Conservation (phyloP, 768 basidiomycete species). For the Mycena albidolilacea region DNA sequence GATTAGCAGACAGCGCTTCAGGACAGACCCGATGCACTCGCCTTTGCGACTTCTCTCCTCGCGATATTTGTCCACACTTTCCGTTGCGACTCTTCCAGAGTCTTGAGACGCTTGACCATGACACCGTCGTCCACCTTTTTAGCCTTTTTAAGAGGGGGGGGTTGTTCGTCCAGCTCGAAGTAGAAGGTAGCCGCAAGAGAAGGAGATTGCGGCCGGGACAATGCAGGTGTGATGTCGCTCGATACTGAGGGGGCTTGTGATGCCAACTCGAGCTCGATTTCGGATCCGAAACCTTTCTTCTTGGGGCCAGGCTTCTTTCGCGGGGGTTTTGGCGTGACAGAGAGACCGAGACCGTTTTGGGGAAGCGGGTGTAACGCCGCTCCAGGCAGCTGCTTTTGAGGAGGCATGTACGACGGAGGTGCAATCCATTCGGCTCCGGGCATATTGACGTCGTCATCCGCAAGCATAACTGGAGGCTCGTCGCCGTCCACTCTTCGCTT, state of each 20-base stretch:
- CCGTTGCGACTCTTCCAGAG: conserved; percentile 86
- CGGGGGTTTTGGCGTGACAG: conserved; percentile 63
- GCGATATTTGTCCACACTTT: conserved; percentile 95
- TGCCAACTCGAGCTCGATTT: conserved; percentile 64
- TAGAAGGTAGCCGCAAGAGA: conserved; percentile 74
- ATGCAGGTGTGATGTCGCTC: conserved; percentile 79
- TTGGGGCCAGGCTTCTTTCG: conserved; percentile 71
- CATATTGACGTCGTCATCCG: conserved; percentile 12
- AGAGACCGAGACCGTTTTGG: conserved; percentile 65
- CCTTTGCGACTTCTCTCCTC: conserved; percentile 87
- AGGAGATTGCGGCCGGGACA: conserved; percentile 82
- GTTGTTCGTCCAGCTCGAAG: conserved; percentile 73
- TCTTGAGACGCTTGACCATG: conserved; percentile 82
- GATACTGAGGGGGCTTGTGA: conserved; percentile 71
- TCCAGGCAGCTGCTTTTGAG: conserved; percentile 62
- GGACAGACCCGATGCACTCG: conserved; percentile 44
- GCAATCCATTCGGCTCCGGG: conserved; percentile 55
- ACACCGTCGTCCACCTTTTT: conserved; percentile 82
- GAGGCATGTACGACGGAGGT: conserved; percentile 48
- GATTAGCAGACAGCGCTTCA: conserved; percentile 4
- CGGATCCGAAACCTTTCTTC: conserved; percentile 72
- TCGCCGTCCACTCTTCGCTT: conserved; percentile 72
- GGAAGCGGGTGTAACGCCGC: conserved; percentile 62
- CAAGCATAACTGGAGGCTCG: conserved; percentile 34
- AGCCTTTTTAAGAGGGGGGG: conserved; percentile 81